Percentiles rank a stretch among this genome's conserved stretches.
Evolutionary conservation across 2,329 filamentous ascomycete species (phyloP).

Genomic region (Trichoderma citrinoviride): DNA sequence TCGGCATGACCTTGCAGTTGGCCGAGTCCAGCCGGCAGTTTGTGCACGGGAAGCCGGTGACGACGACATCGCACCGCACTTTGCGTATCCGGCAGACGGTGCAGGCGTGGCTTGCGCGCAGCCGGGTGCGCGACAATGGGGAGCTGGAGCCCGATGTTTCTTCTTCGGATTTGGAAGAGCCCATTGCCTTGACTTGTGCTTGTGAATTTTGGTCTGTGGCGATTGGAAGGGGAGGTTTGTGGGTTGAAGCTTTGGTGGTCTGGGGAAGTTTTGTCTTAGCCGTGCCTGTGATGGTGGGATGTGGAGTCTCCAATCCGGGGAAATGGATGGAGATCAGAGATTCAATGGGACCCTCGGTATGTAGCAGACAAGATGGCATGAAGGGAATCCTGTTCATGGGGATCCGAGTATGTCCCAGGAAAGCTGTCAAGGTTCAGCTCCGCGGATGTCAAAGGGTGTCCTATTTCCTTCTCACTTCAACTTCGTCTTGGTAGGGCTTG

Average conservation of each 20-base stretch:
- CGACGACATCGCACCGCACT: conserved; percentile 24
- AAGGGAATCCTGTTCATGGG: too few relatives aligned
- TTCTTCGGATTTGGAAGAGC: conserved; percentile 4
- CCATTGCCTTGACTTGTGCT: conserved; percentile 1
- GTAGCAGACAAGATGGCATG: too few relatives aligned
- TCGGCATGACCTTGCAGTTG: conserved; percentile 18
- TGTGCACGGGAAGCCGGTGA: conserved; percentile 22
- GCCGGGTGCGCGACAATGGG: conserved; percentile 1
- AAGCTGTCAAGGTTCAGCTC: neutral
- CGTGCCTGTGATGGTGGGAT: neutral
- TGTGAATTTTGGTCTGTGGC: neutral
- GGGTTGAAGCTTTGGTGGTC: too few relatives aligned
- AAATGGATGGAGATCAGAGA: too few relatives aligned
- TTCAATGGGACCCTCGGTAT: too few relatives aligned
- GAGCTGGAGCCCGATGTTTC: conserved; percentile 1
- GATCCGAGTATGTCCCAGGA: too few relatives aligned
- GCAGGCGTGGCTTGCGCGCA: conserved; percentile 16
- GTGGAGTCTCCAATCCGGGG: too few relatives aligned
- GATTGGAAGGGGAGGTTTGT: neutral
- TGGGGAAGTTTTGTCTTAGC: neutral
- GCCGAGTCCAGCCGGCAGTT: conserved; percentile 22
- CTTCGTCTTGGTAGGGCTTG: neutral
- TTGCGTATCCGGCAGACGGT: conserved; percentile 19
- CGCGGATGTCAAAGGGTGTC: neutral
- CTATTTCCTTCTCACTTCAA: neutral